phyloP scores from a whole-genome alignment of 768 basidiomycete genomes.

The Kwoniella dendrophila region DNA sequence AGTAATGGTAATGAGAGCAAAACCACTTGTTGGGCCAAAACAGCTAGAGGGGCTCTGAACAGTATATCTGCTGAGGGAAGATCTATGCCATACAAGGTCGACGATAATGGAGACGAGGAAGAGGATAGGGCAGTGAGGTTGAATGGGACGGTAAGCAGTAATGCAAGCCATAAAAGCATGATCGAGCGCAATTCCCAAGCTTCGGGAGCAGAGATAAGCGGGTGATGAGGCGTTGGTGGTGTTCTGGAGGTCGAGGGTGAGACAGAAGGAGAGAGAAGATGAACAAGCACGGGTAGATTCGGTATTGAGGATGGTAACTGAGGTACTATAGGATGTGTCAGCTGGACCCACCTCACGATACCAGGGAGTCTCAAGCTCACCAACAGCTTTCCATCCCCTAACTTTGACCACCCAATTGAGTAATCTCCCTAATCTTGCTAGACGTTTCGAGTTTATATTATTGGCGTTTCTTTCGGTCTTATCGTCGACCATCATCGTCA shows the following conservation, averaged over 20 bases:
- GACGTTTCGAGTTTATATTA: constrained; percentile 46
- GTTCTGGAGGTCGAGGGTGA: constrained; percentile 57
- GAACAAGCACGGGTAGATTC: constrained; percentile 74
- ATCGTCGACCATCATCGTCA: constrained; percentile 51
- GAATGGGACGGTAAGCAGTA: constrained; percentile 93
- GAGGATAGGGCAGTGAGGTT: constrained; percentile 78
- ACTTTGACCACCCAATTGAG: constrained; percentile 82
- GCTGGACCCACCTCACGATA: constrained; percentile 1
- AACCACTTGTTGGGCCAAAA: constrained; percentile 60
- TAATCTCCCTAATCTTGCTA: constrained; percentile 59
- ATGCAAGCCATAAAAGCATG: constrained; percentile 86
- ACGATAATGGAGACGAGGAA: constrained; percentile 39
- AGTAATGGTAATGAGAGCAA: constrained; percentile 41
- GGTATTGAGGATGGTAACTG: constrained; percentile 91
- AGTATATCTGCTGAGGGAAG: constrained; percentile 19
- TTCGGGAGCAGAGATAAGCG: constrained; percentile 34
- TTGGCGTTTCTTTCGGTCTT: no score
- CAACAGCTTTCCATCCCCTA: constrained; percentile 86
- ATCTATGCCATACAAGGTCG: constrained; percentile 25
- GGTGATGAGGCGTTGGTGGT: constrained; percentile 56
- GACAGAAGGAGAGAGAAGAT: constrained; percentile 61
- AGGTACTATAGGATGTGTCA: constrained; percentile 63
- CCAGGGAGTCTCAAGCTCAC: constrained; percentile 60
- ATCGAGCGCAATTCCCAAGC: constrained; percentile 84
- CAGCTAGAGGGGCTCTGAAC: constrained; percentile 62